Evolutionary conservation across 2,329 filamentous ascomycete genomes (phyloP), one percentile per base, ranked within the genome.

Genomic region (Cladophialophora bantiana): DNA sequence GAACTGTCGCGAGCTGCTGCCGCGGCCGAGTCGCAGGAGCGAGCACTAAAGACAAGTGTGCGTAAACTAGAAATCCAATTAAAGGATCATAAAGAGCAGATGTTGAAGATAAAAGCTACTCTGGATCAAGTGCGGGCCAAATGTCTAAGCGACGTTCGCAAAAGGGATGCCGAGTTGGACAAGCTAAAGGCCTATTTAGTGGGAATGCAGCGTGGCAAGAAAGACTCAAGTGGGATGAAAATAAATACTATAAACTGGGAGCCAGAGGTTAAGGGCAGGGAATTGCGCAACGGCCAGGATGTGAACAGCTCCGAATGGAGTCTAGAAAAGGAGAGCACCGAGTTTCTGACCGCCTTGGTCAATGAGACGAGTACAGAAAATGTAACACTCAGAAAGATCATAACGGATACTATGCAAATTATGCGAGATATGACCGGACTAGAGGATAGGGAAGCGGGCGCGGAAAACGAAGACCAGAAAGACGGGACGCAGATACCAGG

Each of bases 131-230:
- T 95, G 2, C 89, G 94, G 68, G 88, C 90, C 6, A 89, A 94
- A 70, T 98, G 94, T 78, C 90, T 93, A 58, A 96, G 93, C 71
- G 95, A 99, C 75, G 87, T 97, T 54, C 89, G 94, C 68, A 94
- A 96, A 75, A 88, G 94, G 50, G 95, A 99, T 76, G 84, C 93
- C 53, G 92, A 97, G 78, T 90, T 98, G 70, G 91, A 96, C 70
- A 89, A 89, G 48, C 83, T 99, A 70, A 98, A 97, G 83, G 90
- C 90, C 72, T 93, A 97, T 76, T 84, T 98, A 68, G 85, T 88
- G 2, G 92, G 95, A 62, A 75, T 87, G 84, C 55, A 86, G 88
- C 70, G 88, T 85, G 71, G 84, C 85, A 74, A 77, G 73, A 86
- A 58, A 82, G 88, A 74, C 83, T 63, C 65, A 7, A 64, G 62